These are phyloP conservation scores for Breynia disticha DNA, from an alignment of 441 rosid genomes.

Conservation along the genomic window DNA sequence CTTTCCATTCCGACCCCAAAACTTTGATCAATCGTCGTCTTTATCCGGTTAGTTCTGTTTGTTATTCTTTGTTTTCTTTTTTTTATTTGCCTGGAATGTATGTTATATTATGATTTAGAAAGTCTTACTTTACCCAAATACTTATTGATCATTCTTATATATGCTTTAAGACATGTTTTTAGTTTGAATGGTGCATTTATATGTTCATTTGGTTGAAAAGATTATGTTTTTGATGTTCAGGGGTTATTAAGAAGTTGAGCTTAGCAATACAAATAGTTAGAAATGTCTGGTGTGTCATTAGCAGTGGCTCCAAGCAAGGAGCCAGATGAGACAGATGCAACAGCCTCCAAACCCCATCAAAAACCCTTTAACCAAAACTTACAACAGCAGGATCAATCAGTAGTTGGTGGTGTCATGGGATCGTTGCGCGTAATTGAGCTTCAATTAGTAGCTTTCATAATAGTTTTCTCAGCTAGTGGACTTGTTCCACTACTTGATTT, in stretches of 20 bases:
- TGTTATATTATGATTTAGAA: too few relatives aligned
- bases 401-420: constrained; percentile 50
- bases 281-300: constrained; percentile 74
- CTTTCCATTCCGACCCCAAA: not conserved
- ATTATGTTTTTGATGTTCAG: too few relatives aligned
- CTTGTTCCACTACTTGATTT: constrained; percentile 78
- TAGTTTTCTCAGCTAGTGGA: constrained; percentile 80
- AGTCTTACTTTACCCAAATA: too few relatives aligned
- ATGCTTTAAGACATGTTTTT: too few relatives aligned
- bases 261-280: too few relatives aligned
- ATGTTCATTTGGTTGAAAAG: too few relatives aligned
- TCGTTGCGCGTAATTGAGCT: constrained; percentile 73
- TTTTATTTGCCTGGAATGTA: not conserved
- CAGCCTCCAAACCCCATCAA: constrained; percentile 18
- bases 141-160: too few relatives aligned
- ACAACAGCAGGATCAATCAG: constrained; percentile 7
- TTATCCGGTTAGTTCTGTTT: constrained; percentile 10
- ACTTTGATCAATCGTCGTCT: too few relatives aligned
- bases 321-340: constrained; percentile 18
- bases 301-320: constrained; percentile 43
- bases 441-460: constrained; percentile 74
- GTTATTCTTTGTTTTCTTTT: not conserved
- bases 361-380: not conserved
- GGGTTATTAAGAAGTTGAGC: too few relatives aligned
- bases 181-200: too few relatives aligned